These are phyloP conservation scores for Barnettozyma siamensis DNA, from an alignment of 805 yeast genomes.

Conservation along the genomic window DNA sequence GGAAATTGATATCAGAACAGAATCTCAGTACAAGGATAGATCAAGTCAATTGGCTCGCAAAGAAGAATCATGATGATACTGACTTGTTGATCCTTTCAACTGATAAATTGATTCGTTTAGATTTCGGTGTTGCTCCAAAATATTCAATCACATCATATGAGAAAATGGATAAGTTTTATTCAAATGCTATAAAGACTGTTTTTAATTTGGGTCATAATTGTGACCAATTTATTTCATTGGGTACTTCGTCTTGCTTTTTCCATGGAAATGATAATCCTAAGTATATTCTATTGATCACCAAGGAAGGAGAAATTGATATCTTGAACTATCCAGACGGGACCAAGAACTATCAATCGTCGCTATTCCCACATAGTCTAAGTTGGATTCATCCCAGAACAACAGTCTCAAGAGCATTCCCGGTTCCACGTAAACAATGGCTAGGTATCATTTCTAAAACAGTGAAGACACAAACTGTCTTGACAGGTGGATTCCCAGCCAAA, in stretches of 20 bases:
- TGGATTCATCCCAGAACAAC: slow-evolving; percentile 74
- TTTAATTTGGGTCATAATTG: slow-evolving; percentile 31
- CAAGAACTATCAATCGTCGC: slow-evolving; percentile 43
- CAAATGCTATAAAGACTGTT: slow-evolving; percentile 49
- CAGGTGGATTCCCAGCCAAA: slow-evolving; percentile 74
- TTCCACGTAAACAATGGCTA: slow-evolving; percentile 65
- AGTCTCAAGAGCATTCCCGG: slow-evolving; percentile 45
- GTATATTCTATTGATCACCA: slow-evolving; percentile 50
- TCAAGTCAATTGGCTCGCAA: slow-evolving; percentile 72
- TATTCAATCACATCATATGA: slow-evolving; percentile 79
- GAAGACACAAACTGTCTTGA: slow-evolving; percentile 42
- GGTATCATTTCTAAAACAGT: slow-evolving; percentile 62
- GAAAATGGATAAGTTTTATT: slow-evolving; percentile 73
- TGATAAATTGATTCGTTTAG: slow-evolving; percentile 51
- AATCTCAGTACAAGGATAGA: slow-evolving; percentile 35
- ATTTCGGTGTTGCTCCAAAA: slow-evolving; percentile 75
- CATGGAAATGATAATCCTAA: slow-evolving; percentile 75
- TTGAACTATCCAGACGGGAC: slow-evolving; percentile 53
- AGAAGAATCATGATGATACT: slow-evolving; percentile 73
- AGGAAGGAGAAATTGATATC: slow-evolving; percentile 61
- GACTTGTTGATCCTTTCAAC: slow-evolving; percentile 69
- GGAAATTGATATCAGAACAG: slow-evolving; percentile 43
- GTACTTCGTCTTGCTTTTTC: slow-evolving; percentile 67
- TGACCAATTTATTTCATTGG: slow-evolving; percentile 46
- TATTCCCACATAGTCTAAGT: slow-evolving; percentile 77